Evolutionary conservation across 2,329 filamentous ascomycete species (phyloP).

Genomic region (Calonectria pseudoturangicola): DNA sequence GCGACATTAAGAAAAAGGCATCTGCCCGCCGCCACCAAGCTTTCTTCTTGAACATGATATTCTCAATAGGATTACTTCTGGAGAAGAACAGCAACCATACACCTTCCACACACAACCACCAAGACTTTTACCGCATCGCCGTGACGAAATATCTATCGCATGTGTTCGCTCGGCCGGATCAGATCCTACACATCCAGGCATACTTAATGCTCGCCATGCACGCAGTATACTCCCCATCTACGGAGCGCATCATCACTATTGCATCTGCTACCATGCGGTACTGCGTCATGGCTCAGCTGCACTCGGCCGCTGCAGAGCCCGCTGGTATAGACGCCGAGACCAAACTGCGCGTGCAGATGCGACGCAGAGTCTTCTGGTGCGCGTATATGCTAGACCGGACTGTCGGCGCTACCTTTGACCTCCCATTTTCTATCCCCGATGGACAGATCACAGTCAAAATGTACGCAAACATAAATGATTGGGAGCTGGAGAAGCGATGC

Average conservation of each 20-base stretch:
- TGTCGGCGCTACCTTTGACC: neutral
- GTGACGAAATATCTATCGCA: neutral
- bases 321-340: neutral
- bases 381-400: constrained; percentile 17
- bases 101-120: neutral
- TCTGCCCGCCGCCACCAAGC: neutral
- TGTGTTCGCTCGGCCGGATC: neutral
- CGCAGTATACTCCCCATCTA: constrained; percentile 5
- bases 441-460: constrained; percentile 18
- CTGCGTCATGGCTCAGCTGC: constrained; percentile 17
- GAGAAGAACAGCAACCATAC: neutral
- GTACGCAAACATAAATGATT: constrained; percentile 11
- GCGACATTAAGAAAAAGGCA: neutral
- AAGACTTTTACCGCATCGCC: constrained; percentile 14
- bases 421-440: constrained; percentile 9
- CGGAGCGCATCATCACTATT: constrained; percentile 18
- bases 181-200: constrained; percentile 12
- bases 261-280: constrained; percentile 18
- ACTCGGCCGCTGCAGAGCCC: constrained; percentile 8
- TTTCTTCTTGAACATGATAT: constrained; percentile 14
- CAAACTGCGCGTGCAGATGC: constrained; percentile 15
- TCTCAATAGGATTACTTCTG: constrained; percentile 4
- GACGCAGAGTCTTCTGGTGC: constrained; percentile 16
- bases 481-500: constrained; percentile 8
- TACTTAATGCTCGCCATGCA: constrained; percentile 18